phyloP scores from a whole-genome alignment of 805 yeast species.

The Sungouiozyma intestinalis region DNA sequence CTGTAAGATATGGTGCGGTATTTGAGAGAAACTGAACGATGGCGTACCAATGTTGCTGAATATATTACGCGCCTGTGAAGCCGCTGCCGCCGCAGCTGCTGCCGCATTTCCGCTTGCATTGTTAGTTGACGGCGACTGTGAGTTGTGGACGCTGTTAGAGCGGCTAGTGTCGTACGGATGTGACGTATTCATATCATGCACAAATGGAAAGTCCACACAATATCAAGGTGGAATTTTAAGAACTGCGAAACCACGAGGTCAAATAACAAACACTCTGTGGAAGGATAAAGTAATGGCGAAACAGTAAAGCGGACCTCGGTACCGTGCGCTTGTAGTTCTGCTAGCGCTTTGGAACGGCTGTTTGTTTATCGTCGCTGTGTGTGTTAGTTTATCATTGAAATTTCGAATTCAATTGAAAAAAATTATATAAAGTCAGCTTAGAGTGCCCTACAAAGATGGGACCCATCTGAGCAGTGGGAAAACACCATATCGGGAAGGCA shows the following conservation, averaged over 20 bases:
- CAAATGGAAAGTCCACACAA: neutral
- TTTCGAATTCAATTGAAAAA: too few relatives aligned
- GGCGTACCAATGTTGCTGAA: constrained; percentile 28
- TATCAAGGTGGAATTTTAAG: neutral
- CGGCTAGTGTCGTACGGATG: neutral
- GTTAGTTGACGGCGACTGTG: neutral
- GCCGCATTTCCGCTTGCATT: neutral
- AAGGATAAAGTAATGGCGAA: too few relatives aligned
- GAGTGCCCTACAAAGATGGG: too few relatives aligned
- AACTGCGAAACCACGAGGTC: too few relatives aligned
- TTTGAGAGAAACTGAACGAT: constrained; percentile 24
- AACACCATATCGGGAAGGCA: too few relatives aligned
- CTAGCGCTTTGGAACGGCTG: neutral
- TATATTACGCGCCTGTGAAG: constrained; percentile 2
- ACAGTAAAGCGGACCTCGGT: too few relatives aligned
- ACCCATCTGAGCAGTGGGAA: too few relatives aligned
- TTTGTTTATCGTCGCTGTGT: neutral
- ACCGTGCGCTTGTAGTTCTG: too few relatives aligned
- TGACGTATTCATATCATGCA: neutral
- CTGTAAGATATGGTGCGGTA: constrained; percentile 26
- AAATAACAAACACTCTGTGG: too few relatives aligned
- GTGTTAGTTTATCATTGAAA: neutral
- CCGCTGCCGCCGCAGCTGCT: neutral
- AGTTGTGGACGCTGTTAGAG: neutral
- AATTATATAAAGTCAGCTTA: too few relatives aligned